Conservation (phyloP, 768 basidiomycete genomes). For the Gelatoporia subvermispora region DNA sequence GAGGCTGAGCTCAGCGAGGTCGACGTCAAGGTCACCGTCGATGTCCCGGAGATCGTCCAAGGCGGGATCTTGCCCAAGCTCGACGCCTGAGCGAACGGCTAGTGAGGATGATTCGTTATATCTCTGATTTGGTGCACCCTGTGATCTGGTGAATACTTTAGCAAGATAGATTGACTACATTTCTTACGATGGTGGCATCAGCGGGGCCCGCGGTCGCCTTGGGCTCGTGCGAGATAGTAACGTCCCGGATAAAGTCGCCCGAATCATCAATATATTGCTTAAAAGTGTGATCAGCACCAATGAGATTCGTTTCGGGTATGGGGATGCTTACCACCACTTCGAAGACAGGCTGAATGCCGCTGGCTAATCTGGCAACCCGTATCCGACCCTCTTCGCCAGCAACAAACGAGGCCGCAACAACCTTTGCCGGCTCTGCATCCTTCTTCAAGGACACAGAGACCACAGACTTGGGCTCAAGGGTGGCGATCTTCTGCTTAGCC, state of each 20-base stretch:
- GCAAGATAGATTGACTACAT: neutral
- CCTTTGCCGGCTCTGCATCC: constrained; percentile 27
- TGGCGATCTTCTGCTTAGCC: constrained; percentile 42
- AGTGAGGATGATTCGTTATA: constrained; percentile 61
- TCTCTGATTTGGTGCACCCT: constrained; percentile 53
- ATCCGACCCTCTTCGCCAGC: constrained; percentile 37
- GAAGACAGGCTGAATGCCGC: constrained; percentile 56
- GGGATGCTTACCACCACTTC: constrained; percentile 46
- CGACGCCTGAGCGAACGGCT: constrained; percentile 62
- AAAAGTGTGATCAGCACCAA: neutral
- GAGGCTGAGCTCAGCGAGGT: constrained; percentile 86
- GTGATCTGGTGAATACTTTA: neutral
- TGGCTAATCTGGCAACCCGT: constrained; percentile 48
- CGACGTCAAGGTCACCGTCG: constrained; percentile 72
- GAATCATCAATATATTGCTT: constrained; percentile 55
- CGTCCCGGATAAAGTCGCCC: constrained; percentile 48
- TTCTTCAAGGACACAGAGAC: constrained; percentile 38
- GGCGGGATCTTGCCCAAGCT: constrained; percentile 54
- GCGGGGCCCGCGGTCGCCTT: constrained; percentile 15
- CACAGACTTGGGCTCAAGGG: constrained; percentile 48
- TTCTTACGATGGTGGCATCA: neutral
- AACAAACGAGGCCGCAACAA: constrained; percentile 46
- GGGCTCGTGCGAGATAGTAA: constrained; percentile 29
- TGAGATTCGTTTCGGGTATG: neutral
- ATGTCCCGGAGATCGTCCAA: constrained; percentile 45